These are phyloP conservation scores for Lanmaoa pseudosensibilis DNA, from an alignment of 768 basidiomycete genomes.

Conservation along the genomic window DNA sequence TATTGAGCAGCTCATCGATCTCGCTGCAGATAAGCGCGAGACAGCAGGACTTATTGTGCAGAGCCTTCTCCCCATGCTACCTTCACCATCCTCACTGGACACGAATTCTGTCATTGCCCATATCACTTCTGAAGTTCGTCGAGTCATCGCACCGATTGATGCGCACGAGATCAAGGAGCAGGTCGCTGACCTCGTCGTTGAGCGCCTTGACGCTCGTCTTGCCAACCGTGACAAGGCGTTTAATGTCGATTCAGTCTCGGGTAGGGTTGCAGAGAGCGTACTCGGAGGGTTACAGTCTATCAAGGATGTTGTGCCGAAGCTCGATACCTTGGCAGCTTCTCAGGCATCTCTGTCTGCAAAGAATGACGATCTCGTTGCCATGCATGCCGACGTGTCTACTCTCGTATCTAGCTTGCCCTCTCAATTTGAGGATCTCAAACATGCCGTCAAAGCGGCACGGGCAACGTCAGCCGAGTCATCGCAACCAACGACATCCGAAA, in stretches of 20 bases:
- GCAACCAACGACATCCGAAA: conserved; percentile 15
- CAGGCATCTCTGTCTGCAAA: conserved; percentile 43
- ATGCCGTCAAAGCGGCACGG: conserved; percentile 39
- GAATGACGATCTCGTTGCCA: conserved; percentile 39
- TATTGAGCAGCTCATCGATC: conserved; percentile 84
- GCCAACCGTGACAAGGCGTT: conserved; percentile 73
- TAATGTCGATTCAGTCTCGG: conserved; percentile 57
- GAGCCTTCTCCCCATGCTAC: conserved; percentile 64
- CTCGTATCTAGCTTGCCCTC: conserved; percentile 50
- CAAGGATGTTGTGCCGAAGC: conserved; percentile 38
- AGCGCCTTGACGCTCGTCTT: conserved; percentile 78
- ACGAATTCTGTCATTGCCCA: conserved; percentile 55
- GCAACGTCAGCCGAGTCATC: conserved; percentile 19
- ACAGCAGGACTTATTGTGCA: conserved; percentile 82
- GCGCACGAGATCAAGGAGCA: conserved; percentile 87
- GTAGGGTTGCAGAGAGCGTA: conserved; percentile 56
- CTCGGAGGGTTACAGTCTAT: conserved; percentile 43
- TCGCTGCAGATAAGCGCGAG: conserved; percentile 86
- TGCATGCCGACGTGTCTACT: conserved; percentile 41
- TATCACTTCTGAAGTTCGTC: conserved; percentile 67
- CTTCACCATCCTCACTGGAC: conserved; percentile 46
- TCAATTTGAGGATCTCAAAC: conserved; percentile 45
- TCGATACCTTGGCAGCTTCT: conserved; percentile 42
- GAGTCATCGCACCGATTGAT: conserved; percentile 73
- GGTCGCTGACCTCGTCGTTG: conserved; percentile 85